Conservation (phyloP, 768 basidiomycete genomes). For the Suillus fuscotomentosus region DNA sequence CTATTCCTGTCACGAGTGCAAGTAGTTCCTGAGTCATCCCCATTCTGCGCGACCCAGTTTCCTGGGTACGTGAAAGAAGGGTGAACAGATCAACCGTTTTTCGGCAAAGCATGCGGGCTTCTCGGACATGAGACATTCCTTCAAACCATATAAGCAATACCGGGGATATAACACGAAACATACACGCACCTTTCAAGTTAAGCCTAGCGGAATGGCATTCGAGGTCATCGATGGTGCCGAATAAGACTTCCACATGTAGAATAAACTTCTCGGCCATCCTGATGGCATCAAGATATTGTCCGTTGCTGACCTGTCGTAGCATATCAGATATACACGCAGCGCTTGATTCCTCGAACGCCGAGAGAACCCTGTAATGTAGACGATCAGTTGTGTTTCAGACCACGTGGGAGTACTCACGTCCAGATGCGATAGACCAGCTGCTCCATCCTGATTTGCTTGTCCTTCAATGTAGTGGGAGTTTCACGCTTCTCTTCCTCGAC, state of each 20-base stretch:
- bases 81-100: constrained; percentile 99
- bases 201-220: constrained; percentile 82
- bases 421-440: constrained; percentile 98
- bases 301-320: constrained; percentile 95
- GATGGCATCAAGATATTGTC: constrained; percentile 94
- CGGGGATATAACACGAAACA: background rate
- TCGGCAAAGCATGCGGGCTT: constrained; percentile 97
- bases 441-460: constrained; percentile 93
- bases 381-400: constrained; percentile 8
- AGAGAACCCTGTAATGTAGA: constrained; percentile 65
- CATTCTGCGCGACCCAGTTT: constrained; percentile 86
- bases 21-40: constrained; percentile 97
- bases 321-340: constrained; percentile 99
- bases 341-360: constrained; percentile 98
- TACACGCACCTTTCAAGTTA: constrained; percentile 75
- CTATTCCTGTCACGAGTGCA: constrained; percentile 96
- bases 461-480: constrained; percentile 75
- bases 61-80: constrained; percentile 91
- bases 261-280: constrained; percentile 99
- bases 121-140: constrained; percentile 98
- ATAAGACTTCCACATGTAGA: constrained; percentile 95
- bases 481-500: constrained; percentile 80
- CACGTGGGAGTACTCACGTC: constrained; percentile 63
- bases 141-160: constrained; percentile 15
- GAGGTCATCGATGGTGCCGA: constrained; percentile 95